Evolutionary conservation across 352 stramenopile genomes (phyloP), one percentile per base, ranked within the genome.

Genomic region (Thraustochytrium striatum): DNA sequence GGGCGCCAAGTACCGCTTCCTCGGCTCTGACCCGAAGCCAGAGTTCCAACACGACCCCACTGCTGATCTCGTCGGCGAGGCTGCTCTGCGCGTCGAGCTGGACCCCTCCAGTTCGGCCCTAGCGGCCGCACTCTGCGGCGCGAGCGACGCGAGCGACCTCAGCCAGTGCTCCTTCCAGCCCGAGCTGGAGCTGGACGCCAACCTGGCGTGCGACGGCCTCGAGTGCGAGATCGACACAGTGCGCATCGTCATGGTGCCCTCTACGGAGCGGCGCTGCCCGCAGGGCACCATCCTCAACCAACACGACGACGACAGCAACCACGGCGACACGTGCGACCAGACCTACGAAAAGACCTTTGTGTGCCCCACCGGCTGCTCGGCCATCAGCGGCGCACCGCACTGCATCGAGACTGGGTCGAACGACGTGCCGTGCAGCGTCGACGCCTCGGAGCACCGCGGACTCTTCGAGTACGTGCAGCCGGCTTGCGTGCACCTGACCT

Each of bases 391-490:
- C 21, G 19, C 52, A 5, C 33, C 16, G 19, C n/a, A n/a, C n/a
- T 59, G 52, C 21, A 28, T 59, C 21, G 33, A 59, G 8, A 11
- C 52, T 8, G 33, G 19, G 19, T n/a, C 13, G 9, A n/a, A 19
- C 8, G 25, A n/a, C 19, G 19, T 33, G 25, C 19, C 52, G 52
- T 59, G 52, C 2, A 19, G 52, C 9, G 33, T 59, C 52, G 19
- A 59, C 52, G 19, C 52, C 52, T n/a, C 19, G 25, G 52, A 59
- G 2, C 52, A 59, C 36, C 36, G 44, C 0, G 30, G 35, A 0
- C 72, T 89, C 16, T 90, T 85, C 72, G 87, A 90, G 81, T 91
- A 87, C 81, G 65, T 89, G 21, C 78, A 81, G 13, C 78, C 81
- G 33, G 47, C 86, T n/a, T 90, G 87, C 85, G 86, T 89, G 11